phyloP scores from a whole-genome alignment of 371 early-diverging fungal species.

The Mortierella sp. region DNA sequence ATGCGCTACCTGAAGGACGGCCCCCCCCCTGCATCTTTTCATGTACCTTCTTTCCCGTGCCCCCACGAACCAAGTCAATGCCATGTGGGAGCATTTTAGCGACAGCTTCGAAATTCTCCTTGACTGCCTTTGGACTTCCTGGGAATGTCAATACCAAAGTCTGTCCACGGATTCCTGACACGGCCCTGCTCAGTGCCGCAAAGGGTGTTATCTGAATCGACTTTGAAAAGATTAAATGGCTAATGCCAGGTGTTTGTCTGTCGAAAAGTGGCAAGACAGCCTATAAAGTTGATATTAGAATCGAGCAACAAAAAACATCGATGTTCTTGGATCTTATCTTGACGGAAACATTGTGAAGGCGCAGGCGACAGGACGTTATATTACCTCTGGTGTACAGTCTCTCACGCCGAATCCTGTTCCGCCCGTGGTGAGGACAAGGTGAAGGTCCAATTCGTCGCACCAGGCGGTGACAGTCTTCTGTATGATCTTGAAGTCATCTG shows the following conservation, averaged over 20 bases:
- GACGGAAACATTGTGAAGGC: too few species aligned
- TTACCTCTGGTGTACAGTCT: conserved; percentile 90
- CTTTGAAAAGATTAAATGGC: conserved; percentile 75
- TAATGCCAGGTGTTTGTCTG: conserved; percentile 79
- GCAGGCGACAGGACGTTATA: not conserved
- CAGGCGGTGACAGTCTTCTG: conserved; percentile 62
- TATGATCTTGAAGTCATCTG: conserved; percentile 67
- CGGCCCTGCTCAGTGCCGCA: conserved; percentile 88
- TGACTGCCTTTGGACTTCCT: conserved; percentile 87
- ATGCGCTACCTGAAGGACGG: conserved; percentile 32
- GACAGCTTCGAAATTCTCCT: conserved; percentile 84
- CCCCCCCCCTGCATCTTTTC: conserved; percentile 51
- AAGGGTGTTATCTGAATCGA: conserved; percentile 85
- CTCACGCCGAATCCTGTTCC: conserved; percentile 92
- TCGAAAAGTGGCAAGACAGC: conserved; percentile 81
- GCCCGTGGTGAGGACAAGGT: conserved; percentile 89
- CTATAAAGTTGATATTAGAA: conserved; percentile 50
- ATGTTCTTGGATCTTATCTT: too few species aligned
- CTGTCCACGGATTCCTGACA: conserved; percentile 80
- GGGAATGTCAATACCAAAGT: conserved; percentile 87
- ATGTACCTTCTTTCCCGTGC: conserved; percentile 61
- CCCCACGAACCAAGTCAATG: conserved; percentile 74
- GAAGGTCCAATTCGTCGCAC: conserved; percentile 60
- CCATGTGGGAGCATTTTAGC: conserved; percentile 83
- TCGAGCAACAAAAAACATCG: too few species aligned